Evolutionary conservation across 2,329 filamentous ascomycete species (phyloP).

Genomic region (Ascochyta rabiei): DNA sequence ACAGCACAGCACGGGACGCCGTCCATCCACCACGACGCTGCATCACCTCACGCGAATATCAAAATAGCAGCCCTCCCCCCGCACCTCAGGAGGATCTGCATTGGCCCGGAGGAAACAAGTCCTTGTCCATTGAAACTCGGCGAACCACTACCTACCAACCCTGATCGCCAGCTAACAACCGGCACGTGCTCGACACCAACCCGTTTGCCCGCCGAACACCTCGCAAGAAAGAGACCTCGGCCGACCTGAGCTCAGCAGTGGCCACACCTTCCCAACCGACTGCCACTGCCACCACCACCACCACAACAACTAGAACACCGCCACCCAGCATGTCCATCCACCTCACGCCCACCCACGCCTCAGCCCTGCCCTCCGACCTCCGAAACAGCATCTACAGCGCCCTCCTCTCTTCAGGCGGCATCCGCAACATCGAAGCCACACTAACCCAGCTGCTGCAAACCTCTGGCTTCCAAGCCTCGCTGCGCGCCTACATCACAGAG

Average conservation of each 20-base stretch:
- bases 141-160: background rate
- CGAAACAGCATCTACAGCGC: constrained; percentile 53
- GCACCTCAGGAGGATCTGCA: constrained; percentile 4
- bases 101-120: no score
- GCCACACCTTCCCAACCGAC: no score
- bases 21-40: background rate
- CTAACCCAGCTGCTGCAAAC: constrained; percentile 62
- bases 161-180: constrained; percentile 5
- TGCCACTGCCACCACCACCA: constrained; percentile 7
- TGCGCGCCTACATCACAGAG: constrained; percentile 61
- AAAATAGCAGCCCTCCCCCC: background rate
- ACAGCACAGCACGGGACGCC: background rate
- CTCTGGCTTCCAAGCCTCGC: constrained; percentile 63
- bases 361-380: constrained; percentile 47
- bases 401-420: constrained; percentile 56
- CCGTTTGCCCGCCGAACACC: background rate
- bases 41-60: background rate
- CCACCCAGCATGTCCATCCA: constrained; percentile 30
- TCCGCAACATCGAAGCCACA: constrained; percentile 61
- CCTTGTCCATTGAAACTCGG: background rate
- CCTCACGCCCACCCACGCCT: constrained; percentile 45
- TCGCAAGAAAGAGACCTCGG: no score
- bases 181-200: constrained; percentile 8
- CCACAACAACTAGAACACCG: no score
- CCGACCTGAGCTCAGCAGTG: no score